Evolutionary conservation across 306 rosid species (phyloP), one percentile per base, ranked within the genome.

Genomic region (Prunus persica): DNA sequence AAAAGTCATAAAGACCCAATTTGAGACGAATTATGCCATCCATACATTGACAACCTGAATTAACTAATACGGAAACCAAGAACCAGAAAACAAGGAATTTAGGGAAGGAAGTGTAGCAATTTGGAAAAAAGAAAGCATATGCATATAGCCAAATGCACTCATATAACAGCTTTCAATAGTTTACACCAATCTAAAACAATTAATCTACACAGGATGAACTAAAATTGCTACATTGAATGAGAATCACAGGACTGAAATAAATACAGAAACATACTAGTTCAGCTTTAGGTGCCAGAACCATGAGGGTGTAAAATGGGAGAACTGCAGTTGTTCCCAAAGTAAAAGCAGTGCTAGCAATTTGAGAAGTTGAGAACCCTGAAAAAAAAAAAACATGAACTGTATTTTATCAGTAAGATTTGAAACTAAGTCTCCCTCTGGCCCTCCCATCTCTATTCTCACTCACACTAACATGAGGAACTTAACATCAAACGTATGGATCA

Each of bases 231-330:
- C 47, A 56, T 30, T 34, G 24, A 70, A 38, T 19, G 49, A 61
- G 57, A 80, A 50, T 18, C 70, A 34, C 58, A 50, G 13, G 18
- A 69, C 62, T 54, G 22, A 34, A n/a, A 32, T 19, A 61, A 11
- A 46, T 75, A 45, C 24, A 69, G 64, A 76, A 76, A 76, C 91
- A 68, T 90, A 95, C 99, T 51, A 92, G 77, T 66, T 87, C 84
- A 63, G 99, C 82, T 62, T 88, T 89, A 28, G 99, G 99, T 67
- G 97, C 97, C 62, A 92, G 66, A 87, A 95, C 97, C 97, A 95
- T 95, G 70, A 95, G 97, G 62, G 91, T 80, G 79, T 95, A 95
- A 82, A 89, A 95, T 38, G 99, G 99, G 62, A 95, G 97, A 67
- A 95, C 99, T 50, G 97, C 91, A 54, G 80, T n/a, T 72, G 97